phyloP scores from a whole-genome alignment of 306 rosid species.

The Prunus armeniaca region DNA sequence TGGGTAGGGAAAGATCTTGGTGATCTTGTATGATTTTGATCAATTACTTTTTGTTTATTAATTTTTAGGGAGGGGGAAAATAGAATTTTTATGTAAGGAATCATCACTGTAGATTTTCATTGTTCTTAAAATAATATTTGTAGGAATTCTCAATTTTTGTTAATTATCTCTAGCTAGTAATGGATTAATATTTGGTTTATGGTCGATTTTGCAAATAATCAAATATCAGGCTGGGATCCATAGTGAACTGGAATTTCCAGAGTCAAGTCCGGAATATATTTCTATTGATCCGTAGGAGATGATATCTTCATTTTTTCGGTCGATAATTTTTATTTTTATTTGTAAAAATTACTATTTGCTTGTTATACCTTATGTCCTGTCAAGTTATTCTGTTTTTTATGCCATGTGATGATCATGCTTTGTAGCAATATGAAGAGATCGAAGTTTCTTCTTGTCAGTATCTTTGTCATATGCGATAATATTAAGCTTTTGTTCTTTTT shows the following conservation, averaged over 20 bases:
- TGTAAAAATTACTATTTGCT: background rate
- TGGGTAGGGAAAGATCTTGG: slow-evolving; percentile 3
- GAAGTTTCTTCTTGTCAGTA: background rate
- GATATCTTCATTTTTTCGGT: background rate
- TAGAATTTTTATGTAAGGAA: background rate
- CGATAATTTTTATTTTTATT: background rate
- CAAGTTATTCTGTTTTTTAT: background rate
- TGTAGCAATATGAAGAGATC: background rate
- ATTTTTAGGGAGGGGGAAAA: background rate
- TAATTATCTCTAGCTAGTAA: background rate
- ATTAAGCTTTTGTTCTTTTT: background rate
- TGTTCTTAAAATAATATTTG: background rate
- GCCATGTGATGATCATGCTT: background rate
- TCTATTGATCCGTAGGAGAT: background rate
- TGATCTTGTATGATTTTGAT: background rate
- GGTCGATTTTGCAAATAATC: background rate
- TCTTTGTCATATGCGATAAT: background rate
- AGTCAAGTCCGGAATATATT: background rate
- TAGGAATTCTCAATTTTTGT: background rate
- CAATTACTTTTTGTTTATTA: background rate
- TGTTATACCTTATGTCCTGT: too few relatives aligned
- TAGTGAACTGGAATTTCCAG: background rate
- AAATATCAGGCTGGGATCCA: background rate
- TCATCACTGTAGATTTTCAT: background rate
- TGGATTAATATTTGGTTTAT: background rate